phyloP scores from a whole-genome alignment of 148 eudicot genomes.

The Rhododendron mucronatum region DNA sequence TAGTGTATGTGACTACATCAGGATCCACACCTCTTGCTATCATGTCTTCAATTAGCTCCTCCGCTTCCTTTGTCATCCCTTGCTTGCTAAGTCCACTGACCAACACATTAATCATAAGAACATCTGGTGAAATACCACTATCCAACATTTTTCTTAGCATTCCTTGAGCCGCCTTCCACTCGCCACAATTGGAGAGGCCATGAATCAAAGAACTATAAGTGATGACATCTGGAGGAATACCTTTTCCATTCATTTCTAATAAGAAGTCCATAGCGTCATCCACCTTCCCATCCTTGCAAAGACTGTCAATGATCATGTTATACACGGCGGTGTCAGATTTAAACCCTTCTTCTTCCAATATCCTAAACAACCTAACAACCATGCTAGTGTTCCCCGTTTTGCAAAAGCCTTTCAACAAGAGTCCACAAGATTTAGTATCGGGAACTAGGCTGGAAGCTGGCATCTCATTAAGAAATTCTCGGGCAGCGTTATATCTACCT shows the following conservation, averaged over 20 bases:
- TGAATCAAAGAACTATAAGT: slow-evolving; percentile 2
- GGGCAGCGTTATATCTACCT: neutral
- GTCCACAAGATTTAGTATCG: neutral
- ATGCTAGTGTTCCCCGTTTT: neutral
- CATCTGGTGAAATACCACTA: neutral
- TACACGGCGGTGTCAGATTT: neutral
- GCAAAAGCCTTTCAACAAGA: neutral
- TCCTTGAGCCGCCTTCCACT: neutral
- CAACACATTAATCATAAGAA: neutral
- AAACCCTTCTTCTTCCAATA: neutral
- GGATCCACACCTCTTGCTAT: neutral
- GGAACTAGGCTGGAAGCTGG: neutral
- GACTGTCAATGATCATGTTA: slow-evolving; percentile 1
- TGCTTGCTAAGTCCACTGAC: slow-evolving; percentile 4
- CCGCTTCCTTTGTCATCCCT: slow-evolving; percentile 4
- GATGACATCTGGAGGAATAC: slow-evolving; percentile 2
- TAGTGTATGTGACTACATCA: neutral
- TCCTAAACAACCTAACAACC: neutral
- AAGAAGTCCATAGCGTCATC: slow-evolving; percentile 3
- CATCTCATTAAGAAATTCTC: neutral
- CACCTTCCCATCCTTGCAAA: slow-evolving; percentile 1
- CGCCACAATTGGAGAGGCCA: neutral
- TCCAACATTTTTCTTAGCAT: slow-evolving; percentile 11
- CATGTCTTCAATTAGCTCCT: neutral
- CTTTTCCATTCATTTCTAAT: neutral